Evolutionary conservation across 2,329 filamentous ascomycete species (phyloP).

Genomic region (Cordyceps javanica): DNA sequence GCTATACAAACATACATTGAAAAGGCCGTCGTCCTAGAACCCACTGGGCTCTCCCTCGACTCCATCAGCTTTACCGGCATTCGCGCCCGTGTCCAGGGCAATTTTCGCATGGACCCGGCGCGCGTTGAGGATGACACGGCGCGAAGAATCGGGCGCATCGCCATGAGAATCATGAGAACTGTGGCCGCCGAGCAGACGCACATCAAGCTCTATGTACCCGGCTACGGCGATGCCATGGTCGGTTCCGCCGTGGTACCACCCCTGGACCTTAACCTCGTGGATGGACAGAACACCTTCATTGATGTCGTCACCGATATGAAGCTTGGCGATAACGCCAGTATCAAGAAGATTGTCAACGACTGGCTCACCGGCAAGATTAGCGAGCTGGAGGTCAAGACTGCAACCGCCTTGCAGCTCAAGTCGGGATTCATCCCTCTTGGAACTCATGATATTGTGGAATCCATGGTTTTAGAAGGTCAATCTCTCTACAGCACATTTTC

Average conservation of each 20-base stretch:
- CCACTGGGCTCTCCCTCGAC: constrained; percentile 77
- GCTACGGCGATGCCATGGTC: constrained; percentile 70
- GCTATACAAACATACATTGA: constrained; percentile 81
- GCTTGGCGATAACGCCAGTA: constrained; percentile 69
- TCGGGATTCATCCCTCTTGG: constrained; percentile 77
- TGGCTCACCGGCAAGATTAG: constrained; percentile 77
- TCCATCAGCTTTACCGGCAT: constrained; percentile 76
- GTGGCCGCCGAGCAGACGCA: constrained; percentile 68
- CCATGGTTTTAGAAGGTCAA: constrained; percentile 78
- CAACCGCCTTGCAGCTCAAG: constrained; percentile 65
- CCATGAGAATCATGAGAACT: constrained; percentile 73
- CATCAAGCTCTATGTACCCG: constrained; percentile 73
- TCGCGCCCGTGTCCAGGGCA: constrained; percentile 71
- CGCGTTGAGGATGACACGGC: constrained; percentile 66
- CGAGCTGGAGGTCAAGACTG: constrained; percentile 64
- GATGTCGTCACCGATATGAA: constrained; percentile 73
- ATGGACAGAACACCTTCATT: constrained; percentile 69
- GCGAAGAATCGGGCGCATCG: constrained; percentile 67
- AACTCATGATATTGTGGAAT: constrained; percentile 67
- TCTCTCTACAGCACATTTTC: constrained; percentile 59
- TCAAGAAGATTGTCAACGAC: constrained; percentile 77
- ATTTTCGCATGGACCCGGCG: constrained; percentile 72
- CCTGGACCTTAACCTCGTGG: constrained; percentile 68
- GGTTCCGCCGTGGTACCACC: constrained; percentile 73
- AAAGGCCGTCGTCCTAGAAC: constrained; percentile 73